Evolutionary conservation across 177 flowering plant genomes (phyloP).

Genomic region (Vitis hybrid): DNA sequence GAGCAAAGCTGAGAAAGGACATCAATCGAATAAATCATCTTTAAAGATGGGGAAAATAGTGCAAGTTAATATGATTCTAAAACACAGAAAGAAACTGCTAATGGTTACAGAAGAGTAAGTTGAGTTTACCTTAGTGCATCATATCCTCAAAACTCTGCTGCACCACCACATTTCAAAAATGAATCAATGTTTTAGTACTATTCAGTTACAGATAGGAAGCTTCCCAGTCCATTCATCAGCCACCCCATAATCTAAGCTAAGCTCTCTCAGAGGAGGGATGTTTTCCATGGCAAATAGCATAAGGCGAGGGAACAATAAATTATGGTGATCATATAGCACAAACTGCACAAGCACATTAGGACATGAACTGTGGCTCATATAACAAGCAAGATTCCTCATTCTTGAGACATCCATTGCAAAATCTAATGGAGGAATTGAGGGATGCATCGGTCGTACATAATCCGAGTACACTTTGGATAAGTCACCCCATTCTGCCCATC

Average conservation of each 20-base stretch:
- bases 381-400: conserved; percentile 87
- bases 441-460: conserved; percentile 46
- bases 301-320: conserved; percentile 70
- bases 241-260: conserved; percentile 88
- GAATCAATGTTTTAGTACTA: conserved; percentile 10
- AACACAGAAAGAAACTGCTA: conserved; percentile 1
- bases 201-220: conserved; percentile 59
- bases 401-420: conserved; percentile 91
- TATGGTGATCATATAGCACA: conserved; percentile 75
- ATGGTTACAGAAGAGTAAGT: conserved; percentile 11
- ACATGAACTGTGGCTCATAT: conserved; percentile 74
- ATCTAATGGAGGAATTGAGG: conserved; percentile 69
- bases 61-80: neutral
- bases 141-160: conserved; percentile 14
- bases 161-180: conserved; percentile 14
- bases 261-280: conserved; percentile 90
- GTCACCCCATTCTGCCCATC: conserved; percentile 95
- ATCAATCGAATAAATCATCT: neutral
- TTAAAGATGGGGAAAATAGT: neutral
- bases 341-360: conserved; percentile 89
- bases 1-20: neutral
- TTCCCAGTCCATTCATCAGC: conserved; percentile 57
- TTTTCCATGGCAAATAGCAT: conserved; percentile 94
- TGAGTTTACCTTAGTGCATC: conserved; percentile 20
- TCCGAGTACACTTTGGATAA: conserved; percentile 57